Conservation (phyloP, 2,329 filamentous ascomycete species). For the Thielaviopsis musarum region DNA sequence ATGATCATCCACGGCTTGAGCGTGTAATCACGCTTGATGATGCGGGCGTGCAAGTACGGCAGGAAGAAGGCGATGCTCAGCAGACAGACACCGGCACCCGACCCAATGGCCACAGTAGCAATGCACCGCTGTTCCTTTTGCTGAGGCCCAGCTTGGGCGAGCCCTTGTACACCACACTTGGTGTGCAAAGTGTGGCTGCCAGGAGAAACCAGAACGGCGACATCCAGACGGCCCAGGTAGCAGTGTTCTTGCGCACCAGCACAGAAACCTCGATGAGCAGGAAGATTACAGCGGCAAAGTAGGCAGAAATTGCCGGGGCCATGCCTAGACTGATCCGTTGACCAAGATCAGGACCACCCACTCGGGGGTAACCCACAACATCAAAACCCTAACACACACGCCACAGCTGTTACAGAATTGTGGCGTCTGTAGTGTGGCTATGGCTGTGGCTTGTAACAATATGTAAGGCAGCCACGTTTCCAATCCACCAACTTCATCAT, state of each 20-base stretch:
- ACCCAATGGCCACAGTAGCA: slow-evolving; percentile 47
- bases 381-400: no score
- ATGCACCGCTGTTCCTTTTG: slow-evolving; percentile 52
- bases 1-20: slow-evolving; percentile 47
- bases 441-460: no score
- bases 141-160: slow-evolving; percentile 48
- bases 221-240: slow-evolving; percentile 55
- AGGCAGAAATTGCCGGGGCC: slow-evolving; percentile 49
- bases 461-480: no score
- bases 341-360: no score
- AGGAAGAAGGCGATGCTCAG: slow-evolving; percentile 52
- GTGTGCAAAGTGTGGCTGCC: slow-evolving; percentile 54
- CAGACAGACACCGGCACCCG: slow-evolving; percentile 40
- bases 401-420: no score
- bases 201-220: slow-evolving; percentile 66
- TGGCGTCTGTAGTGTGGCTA: no score
- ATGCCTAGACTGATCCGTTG: slow-evolving; percentile 38
- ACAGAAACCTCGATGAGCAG: slow-evolving; percentile 55
- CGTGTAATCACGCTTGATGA: slow-evolving; percentile 51
- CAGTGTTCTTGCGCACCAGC: slow-evolving; percentile 52
- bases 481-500: no score
- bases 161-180: slow-evolving; percentile 69
- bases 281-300: slow-evolving; percentile 53
- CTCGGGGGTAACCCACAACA: no score
- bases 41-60: slow-evolving; percentile 47